Evolutionary conservation across 2,329 filamentous ascomycete species (phyloP).

Genomic region (Colletotrichum euphorbiae): DNA sequence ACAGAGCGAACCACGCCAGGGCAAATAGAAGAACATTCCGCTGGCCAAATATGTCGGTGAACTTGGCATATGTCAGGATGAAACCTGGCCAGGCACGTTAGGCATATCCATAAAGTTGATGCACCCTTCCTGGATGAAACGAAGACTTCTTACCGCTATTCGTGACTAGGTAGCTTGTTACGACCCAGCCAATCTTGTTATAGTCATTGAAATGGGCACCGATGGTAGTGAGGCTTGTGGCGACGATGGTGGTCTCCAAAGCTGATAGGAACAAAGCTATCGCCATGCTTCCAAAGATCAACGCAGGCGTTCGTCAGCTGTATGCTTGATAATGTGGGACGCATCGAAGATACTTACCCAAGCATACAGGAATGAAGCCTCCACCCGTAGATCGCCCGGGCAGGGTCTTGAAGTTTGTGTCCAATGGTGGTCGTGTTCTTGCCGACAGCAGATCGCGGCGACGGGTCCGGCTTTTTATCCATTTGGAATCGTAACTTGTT

Average conservation of each 20-base stretch:
- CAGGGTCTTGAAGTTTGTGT: not conserved
- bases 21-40: not conserved
- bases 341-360: not conserved
- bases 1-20: not conserved
- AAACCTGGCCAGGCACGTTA: not conserved
- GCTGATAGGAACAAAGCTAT: conserved; percentile 6
- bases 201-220: not conserved
- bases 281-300: not conserved
- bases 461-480: not conserved
- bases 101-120: not conserved
- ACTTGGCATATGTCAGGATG: conserved; percentile 7
- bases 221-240: conserved; percentile 2
- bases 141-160: not conserved
- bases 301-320: not conserved
- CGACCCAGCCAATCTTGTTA: conserved; percentile 10
- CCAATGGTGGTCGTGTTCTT: conserved; percentile 2
- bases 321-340: not conserved
- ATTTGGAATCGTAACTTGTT: not conserved
- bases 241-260: conserved; percentile 12
- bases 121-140: too few species aligned
- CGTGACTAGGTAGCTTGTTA: not conserved
- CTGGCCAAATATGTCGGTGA: conserved; percentile 10
- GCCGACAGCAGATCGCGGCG: not conserved
- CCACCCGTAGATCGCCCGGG: conserved; percentile 9
- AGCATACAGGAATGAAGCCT: conserved; percentile 10